Conservation (phyloP, 2,329 filamentous ascomycete species). For the Epichloe sp. region DNA sequence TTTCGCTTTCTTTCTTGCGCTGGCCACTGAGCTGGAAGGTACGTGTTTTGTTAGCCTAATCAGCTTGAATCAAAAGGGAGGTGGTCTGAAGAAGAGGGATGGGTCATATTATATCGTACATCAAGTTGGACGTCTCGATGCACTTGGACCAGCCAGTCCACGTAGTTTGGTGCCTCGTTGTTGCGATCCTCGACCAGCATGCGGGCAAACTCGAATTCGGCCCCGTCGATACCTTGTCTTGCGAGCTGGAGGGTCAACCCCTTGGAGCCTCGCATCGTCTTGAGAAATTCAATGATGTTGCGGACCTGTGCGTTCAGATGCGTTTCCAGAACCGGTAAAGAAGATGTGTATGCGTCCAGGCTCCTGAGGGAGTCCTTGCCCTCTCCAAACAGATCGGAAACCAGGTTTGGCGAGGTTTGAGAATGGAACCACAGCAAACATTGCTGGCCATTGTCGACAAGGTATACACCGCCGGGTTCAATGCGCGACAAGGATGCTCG, state of each 20-base stretch:
- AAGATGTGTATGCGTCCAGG: slow-evolving; percentile 69
- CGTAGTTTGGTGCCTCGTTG: slow-evolving; percentile 94
- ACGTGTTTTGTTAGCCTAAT: slow-evolving; percentile 7
- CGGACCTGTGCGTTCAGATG: slow-evolving; percentile 90
- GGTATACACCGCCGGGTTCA: slow-evolving; percentile 84
- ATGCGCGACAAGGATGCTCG: slow-evolving; percentile 78
- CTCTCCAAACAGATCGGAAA: slow-evolving; percentile 80
- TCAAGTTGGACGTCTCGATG: slow-evolving; percentile 90
- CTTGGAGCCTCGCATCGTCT: slow-evolving; percentile 70
- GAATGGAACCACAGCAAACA: slow-evolving; percentile 86
- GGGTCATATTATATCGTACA: slow-evolving; percentile 31
- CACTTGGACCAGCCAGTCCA: slow-evolving; percentile 94
- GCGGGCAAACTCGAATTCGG: slow-evolving; percentile 91
- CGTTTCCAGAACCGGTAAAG: slow-evolving; percentile 74
- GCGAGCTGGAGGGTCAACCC: slow-evolving; percentile 82
- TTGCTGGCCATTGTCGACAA: slow-evolving; percentile 90
- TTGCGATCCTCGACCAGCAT: slow-evolving; percentile 89
- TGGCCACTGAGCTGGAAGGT: slow-evolving; percentile 48
- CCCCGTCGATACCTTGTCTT: slow-evolving; percentile 82
- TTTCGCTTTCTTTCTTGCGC: slow-evolving; percentile 53
- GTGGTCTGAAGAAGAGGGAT: neutral
- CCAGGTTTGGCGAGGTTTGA: slow-evolving; percentile 81
- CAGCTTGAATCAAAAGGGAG: neutral
- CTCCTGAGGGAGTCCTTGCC: slow-evolving; percentile 54
- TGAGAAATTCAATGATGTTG: slow-evolving; percentile 82